Base-by-base conservation (phyloP, 2,329 filamentous ascomycete species). In the Parascedosporium putredinis region DNA sequence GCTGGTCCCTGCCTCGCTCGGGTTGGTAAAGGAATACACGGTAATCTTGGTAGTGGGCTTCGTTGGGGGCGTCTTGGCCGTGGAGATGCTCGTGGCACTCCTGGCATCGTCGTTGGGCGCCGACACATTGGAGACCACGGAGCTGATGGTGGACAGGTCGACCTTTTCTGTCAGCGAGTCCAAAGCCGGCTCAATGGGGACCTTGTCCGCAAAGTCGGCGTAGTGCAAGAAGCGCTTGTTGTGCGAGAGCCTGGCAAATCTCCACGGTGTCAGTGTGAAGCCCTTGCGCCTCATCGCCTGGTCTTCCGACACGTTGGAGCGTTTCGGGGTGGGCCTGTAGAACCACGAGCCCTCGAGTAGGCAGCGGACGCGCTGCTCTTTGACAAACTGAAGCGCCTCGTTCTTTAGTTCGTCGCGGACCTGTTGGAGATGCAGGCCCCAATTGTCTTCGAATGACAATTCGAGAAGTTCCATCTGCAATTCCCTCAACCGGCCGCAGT, bases 381-480 rank as follows among this genome's bases (percentile, higher is more conserved):
- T 96, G 66, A 97, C 87, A 61, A 98, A 98, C 60, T 95, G 88
- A 49, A 96, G 70, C 9, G 91, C 89, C 65, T 98, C 93, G 59
- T 91, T 83, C 57, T 88, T 86, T 42, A 97, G 75, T 64, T 95
- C 88, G 50, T 96, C 88, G 29, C 89, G 84, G n/a, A 95, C 87
- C 66, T 93, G 88, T 55, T 79, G 79, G 24, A 98, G 74, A 66
- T 97, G 89, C 54, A 86, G 80, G 10, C 90, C 90, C 93, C 93
- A 98, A 45, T 86, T 86, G 62, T 94, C 88, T 63, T 97, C 91
- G 61, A 97, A 97, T 0, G 88, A 87, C 55, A 93, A 72, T 62
- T 95, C 88, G 4, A 97, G 72, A 9, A 96, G 74, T 57, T 94
- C 86, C 89, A 97, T 96, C 66, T 98, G 93, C 50, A 95, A 72